These are phyloP conservation scores for Tylopilus sp. DNA, from an alignment of 768 basidiomycete species.

Conservation along the genomic window DNA sequence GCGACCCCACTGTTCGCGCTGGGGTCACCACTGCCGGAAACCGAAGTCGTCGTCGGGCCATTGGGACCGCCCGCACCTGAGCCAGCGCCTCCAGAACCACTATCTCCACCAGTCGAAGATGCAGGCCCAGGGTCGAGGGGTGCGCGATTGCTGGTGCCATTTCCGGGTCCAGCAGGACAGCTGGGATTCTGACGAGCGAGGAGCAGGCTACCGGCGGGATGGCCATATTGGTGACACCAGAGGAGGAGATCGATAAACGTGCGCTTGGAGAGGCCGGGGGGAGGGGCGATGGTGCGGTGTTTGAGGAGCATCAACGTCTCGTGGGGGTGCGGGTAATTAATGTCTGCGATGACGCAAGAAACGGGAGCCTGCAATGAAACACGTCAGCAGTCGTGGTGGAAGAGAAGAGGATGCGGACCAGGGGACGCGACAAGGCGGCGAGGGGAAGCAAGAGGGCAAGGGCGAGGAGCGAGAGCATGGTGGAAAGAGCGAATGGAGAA, in stretches of 20 bases:
- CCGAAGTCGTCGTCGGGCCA: neutral
- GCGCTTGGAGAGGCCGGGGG: conserved; percentile 20
- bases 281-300: conserved; percentile 17
- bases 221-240: conserved; percentile 24
- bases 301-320: conserved; percentile 24
- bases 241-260: conserved; percentile 26
- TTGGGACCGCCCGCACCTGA: neutral
- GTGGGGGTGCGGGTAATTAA: conserved; percentile 22
- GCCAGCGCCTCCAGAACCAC: neutral
- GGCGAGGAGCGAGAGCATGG: conserved; percentile 21
- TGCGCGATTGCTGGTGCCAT: too few species aligned
- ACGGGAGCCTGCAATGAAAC: conserved; percentile 2
- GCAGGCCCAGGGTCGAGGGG: too few species aligned
- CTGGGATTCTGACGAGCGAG: conserved; percentile 23
- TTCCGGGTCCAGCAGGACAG: conserved; percentile 8
- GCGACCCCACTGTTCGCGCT: neutral
- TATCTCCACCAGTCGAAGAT: neutral
- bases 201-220: conserved; percentile 10
- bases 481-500: conserved; percentile 10
- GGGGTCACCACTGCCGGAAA: neutral
- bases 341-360: conserved; percentile 28
- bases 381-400: too few species aligned
- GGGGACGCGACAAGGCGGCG: conserved; percentile 16
- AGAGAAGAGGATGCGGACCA: too few species aligned
- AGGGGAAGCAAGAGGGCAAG: conserved; percentile 20